Conservation (phyloP, 2,329 filamentous ascomycete genomes). For the Monosporascus sp. region DNA sequence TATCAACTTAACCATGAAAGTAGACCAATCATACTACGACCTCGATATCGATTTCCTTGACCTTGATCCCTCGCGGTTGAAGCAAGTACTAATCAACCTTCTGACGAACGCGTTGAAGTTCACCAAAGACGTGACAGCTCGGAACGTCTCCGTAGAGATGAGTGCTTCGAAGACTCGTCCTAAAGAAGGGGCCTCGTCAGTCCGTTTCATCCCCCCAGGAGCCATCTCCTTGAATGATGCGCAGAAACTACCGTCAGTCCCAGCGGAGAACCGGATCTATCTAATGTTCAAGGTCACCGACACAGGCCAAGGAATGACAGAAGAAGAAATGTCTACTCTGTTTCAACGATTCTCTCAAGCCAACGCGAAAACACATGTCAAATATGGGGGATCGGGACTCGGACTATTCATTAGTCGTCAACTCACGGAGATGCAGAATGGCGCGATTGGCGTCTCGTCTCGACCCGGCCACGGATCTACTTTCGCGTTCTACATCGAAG, state of each 20-base stretch:
- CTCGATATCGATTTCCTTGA: conserved; percentile 63
- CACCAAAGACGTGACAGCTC: conserved; percentile 53
- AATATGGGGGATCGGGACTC: conserved; percentile 64
- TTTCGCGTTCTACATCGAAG: conserved; percentile 69
- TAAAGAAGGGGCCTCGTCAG: conserved; percentile 39
- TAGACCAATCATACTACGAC: conserved; percentile 60
- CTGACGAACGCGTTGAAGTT: conserved; percentile 62
- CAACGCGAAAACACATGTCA: conserved; percentile 61
- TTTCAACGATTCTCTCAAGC: conserved; percentile 65
- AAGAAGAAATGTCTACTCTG: conserved; percentile 58
- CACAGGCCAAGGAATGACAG: conserved; percentile 58
- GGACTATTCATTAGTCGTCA: conserved; percentile 71
- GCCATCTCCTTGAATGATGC: conserved; percentile 42
- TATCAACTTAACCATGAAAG: conserved; percentile 62
- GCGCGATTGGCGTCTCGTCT: conserved; percentile 67
- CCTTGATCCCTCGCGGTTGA: conserved; percentile 67
- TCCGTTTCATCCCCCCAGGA: conserved; percentile 58
- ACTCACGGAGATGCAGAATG: conserved; percentile 68
- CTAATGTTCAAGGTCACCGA: conserved; percentile 67
- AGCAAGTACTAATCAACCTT: conserved; percentile 71
- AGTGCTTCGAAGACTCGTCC: conserved; percentile 40
- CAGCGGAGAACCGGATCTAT: conserved; percentile 51
- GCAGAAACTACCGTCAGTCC: conserved; percentile 24
- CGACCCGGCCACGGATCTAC: conserved; percentile 62
- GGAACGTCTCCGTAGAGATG: conserved; percentile 48